Percentiles rank a stretch among this genome's conserved stretches.
Evolutionary conservation across 2,329 filamentous ascomycete genomes (phyloP).

Genomic region (Xylogone sp.): DNA sequence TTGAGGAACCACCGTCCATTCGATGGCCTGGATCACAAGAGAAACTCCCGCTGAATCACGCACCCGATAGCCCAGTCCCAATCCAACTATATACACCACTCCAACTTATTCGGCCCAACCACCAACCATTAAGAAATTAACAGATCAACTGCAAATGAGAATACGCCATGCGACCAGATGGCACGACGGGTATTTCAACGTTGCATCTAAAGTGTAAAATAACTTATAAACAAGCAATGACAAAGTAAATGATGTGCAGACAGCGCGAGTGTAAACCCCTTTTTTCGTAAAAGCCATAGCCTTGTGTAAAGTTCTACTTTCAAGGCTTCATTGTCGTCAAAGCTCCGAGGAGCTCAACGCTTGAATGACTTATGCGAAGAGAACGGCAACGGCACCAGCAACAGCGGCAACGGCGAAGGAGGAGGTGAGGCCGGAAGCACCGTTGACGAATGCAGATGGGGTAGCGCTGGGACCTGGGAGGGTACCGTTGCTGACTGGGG

Average conservation of each 20-base stretch:
- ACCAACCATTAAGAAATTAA: neutral
- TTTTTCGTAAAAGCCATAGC: constrained; percentile 27
- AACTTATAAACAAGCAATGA: neutral
- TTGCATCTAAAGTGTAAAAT: neutral
- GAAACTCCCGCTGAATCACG: neutral
- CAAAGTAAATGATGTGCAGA: neutral
- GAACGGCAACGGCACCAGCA: constrained; percentile 21
- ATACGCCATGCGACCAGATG: neutral
- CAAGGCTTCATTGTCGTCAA: constrained; percentile 17
- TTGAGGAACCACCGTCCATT: neutral
- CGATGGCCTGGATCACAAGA: too few species aligned
- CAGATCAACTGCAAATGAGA: neutral
- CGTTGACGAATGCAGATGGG: constrained; percentile 12
- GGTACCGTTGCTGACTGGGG: constrained; percentile 10
- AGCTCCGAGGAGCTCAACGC: neutral
- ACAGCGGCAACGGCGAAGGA: constrained; percentile 26
- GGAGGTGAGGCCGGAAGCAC: constrained; percentile 26
- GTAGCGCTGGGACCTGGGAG: constrained; percentile 12
- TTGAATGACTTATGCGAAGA: constrained; percentile 28
- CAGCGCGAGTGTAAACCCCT: constrained; percentile 2
- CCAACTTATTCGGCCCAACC: neutral
- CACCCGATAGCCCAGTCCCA: neutral
- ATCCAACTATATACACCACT: neutral
- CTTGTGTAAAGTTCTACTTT: neutral
- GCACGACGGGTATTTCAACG: too few species aligned